These are phyloP conservation scores for Erysimum cheiri DNA, from an alignment of 441 rosid species.

Conservation along the genomic window DNA sequence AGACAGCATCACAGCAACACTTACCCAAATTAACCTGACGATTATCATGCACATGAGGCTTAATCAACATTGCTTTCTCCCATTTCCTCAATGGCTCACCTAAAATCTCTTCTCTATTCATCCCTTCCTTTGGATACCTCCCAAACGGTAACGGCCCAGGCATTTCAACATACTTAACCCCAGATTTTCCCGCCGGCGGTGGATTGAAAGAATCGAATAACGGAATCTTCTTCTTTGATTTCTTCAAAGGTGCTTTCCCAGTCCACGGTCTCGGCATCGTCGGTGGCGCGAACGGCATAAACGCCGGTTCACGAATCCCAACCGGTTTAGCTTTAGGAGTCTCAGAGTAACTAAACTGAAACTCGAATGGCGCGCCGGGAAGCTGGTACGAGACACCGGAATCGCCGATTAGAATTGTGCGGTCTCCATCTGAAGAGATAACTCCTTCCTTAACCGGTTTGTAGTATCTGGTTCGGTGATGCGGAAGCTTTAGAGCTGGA, in stretches of 20 bases:
- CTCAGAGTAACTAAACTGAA: slow-evolving; percentile 91
- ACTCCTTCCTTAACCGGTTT: slow-evolving; percentile 73
- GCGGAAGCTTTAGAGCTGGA: slow-evolving; percentile 71
- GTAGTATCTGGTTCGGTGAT: slow-evolving; percentile 67
- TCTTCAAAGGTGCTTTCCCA: slow-evolving; percentile 77
- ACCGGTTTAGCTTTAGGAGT: slow-evolving; percentile 74
- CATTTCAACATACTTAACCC: slow-evolving; percentile 69
- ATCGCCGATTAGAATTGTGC: slow-evolving; percentile 72
- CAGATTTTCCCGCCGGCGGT: slow-evolving; percentile 65
- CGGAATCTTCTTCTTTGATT: slow-evolving; percentile 75
- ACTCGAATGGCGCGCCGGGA: slow-evolving; percentile 93
- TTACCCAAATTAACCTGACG: slow-evolving; percentile 92
- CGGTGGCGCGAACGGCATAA: slow-evolving; percentile 88
- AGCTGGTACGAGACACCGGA: slow-evolving; percentile 86
- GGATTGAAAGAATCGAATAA: slow-evolving; percentile 74
- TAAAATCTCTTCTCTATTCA: slow-evolving; percentile 70
- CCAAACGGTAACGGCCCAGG: slow-evolving; percentile 69
- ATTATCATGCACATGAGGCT: slow-evolving; percentile 73
- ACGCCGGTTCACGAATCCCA: slow-evolving; percentile 91
- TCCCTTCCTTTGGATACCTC: slow-evolving; percentile 66
- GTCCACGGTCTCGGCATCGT: slow-evolving; percentile 97
- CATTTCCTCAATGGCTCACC: slow-evolving; percentile 85
- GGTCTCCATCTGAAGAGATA: slow-evolving; percentile 68
- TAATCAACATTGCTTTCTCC: slow-evolving; percentile 75
- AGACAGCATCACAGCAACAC: too few species aligned